Conservation (phyloP, 2,329 filamentous ascomycete genomes). For the Epicoccum nigrum region DNA sequence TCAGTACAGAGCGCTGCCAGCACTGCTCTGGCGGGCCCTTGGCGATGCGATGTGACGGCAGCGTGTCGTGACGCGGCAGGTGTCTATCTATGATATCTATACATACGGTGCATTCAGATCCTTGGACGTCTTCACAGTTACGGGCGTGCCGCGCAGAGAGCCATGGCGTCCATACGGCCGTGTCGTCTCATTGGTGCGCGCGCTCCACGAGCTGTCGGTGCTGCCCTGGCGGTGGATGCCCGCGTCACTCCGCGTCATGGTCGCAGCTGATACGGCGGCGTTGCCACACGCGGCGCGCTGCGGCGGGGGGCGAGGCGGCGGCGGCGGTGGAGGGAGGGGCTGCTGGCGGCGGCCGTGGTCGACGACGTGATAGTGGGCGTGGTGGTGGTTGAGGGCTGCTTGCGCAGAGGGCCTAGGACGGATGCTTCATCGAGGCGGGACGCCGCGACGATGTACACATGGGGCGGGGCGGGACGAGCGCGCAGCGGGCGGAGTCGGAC, state of each 20-base stretch:
- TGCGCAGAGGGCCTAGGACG: conserved; percentile 43
- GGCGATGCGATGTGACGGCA: conserved; percentile 9
- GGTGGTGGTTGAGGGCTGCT: conserved; percentile 35
- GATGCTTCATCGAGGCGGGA: conserved; percentile 48
- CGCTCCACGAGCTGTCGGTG: conserved; percentile 69
- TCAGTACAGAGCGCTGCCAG: too few relatives aligned
- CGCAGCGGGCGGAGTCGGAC: conserved; percentile 19
- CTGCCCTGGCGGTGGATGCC: conserved; percentile 69
- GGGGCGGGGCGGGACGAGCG: conserved; percentile 5
- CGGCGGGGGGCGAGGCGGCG: conserved; percentile 12
- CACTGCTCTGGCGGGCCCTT: neutral
- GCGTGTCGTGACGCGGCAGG: conserved; percentile 2
- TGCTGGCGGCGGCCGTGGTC: conserved; percentile 1
- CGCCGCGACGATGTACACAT: conserved; percentile 22
- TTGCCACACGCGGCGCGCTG: conserved; percentile 9
- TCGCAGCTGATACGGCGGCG: conserved; percentile 22
- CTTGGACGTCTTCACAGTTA: conserved; percentile 63
- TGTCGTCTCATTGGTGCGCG: conserved; percentile 69
- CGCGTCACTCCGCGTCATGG: conserved; percentile 73
- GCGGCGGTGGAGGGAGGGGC: conserved; percentile 23
- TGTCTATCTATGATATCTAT: conserved; percentile 3
- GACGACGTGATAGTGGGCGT: conserved; percentile 23
- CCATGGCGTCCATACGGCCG: conserved; percentile 53
- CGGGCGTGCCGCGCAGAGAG: conserved; percentile 46
- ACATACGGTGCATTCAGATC: conserved; percentile 55